phyloP scores from a whole-genome alignment of 2,329 filamentous ascomycete genomes.

The Colletotrichum sp. region DNA sequence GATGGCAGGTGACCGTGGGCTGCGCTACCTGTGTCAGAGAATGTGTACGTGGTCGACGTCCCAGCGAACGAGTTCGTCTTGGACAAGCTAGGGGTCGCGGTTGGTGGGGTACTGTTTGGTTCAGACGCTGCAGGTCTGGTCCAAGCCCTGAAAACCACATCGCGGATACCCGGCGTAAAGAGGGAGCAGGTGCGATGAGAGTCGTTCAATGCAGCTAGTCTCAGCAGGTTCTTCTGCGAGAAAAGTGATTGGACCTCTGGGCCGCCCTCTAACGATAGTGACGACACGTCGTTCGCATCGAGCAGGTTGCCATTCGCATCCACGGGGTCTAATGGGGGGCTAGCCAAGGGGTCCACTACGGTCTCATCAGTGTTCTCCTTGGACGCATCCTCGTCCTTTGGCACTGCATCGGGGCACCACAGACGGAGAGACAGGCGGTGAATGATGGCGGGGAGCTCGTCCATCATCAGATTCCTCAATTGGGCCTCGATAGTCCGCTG shows the following conservation, averaged over 20 bases:
- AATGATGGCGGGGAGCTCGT: constrained; percentile 95
- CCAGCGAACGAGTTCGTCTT: constrained; percentile 69
- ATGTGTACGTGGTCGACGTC: constrained; percentile 71
- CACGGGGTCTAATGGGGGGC: constrained; percentile 80
- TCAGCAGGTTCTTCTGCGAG: constrained; percentile 91
- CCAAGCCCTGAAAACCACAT: constrained; percentile 93
- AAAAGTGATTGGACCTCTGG: constrained; percentile 88
- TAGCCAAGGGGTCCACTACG: constrained; percentile 80
- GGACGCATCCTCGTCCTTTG: constrained; percentile 63
- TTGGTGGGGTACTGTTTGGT: constrained; percentile 47
- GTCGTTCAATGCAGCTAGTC: constrained; percentile 81
- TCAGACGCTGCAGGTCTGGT: constrained; percentile 77
- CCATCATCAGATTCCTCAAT: constrained; percentile 93
- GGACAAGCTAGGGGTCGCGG: constrained; percentile 58
- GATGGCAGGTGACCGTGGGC: constrained; percentile 68
- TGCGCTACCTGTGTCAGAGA: constrained; percentile 73
- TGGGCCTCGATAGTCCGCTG: constrained; percentile 96
- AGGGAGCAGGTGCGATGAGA: constrained; percentile 90
- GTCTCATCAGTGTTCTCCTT: constrained; percentile 60
- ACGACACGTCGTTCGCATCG: constrained; percentile 76
- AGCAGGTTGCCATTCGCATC: constrained; percentile 80
- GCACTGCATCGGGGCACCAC: constrained; percentile 86
- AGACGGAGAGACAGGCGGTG: constrained; percentile 87
- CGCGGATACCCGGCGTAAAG: constrained; percentile 88
- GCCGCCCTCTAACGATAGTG: constrained; percentile 78